These are phyloP conservation scores for Ganoderma lingzhi DNA, from an alignment of 1,284 basidiomycete genomes.

Conservation along the genomic window DNA sequence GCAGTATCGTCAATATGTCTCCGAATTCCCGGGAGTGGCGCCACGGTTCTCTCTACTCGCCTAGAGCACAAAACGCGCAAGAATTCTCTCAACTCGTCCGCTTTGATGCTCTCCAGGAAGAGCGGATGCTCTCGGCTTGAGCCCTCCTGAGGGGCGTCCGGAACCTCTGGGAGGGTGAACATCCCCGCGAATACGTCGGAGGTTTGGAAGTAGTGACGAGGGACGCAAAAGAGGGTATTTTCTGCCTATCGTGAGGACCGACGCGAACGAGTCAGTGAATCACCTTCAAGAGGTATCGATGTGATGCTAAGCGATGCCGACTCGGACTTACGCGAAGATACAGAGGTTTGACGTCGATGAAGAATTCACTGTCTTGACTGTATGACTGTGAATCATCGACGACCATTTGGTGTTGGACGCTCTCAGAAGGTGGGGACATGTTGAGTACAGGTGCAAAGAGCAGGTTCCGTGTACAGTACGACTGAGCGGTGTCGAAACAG, in stretches of 20 bases:
- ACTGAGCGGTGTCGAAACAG: background rate
- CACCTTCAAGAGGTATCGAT: no score
- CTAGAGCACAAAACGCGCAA: background rate
- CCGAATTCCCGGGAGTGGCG: no score
- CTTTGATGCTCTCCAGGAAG: conserved; percentile 10
- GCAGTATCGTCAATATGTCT: background rate
- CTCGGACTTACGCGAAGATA: background rate
- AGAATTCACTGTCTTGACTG: background rate
- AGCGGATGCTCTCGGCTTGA: conserved; percentile 4
- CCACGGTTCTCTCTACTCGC: background rate
- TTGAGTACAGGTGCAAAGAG: background rate
- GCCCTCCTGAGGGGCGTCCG: background rate
- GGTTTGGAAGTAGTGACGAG: conserved; percentile 2
- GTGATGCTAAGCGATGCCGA: background rate
- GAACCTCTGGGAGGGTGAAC: conserved; percentile 2
- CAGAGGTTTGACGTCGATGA: conserved; percentile 1
- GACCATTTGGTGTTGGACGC: background rate
- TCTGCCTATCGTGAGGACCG: background rate
- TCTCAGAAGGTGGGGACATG: background rate
- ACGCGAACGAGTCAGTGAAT: background rate
- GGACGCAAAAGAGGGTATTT: conserved; percentile 7
- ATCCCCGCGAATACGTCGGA: conserved; percentile 8
- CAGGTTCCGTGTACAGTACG: background rate
- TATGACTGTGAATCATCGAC: background rate
- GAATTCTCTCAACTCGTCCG: conserved; percentile 6